Conservation (phyloP, 1,284 basidiomycete species). For the Austroboletus novae-zelandiae region DNA sequence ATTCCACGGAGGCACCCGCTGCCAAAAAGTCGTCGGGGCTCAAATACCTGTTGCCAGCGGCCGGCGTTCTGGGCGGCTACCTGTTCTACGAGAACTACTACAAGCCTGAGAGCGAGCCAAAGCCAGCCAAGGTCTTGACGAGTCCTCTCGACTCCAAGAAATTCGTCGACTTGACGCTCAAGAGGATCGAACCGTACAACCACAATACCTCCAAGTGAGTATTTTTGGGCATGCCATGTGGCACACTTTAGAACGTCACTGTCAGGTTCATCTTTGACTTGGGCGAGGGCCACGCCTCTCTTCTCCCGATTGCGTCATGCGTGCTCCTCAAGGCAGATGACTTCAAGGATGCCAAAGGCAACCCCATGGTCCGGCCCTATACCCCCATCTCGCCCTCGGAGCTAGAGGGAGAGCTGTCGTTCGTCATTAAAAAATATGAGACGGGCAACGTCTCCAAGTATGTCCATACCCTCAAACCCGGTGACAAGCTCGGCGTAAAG, state of each 20-base stretch:
- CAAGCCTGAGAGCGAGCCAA: slow-evolving; percentile 32
- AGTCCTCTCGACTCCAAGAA: slow-evolving; percentile 72
- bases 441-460: slow-evolving; percentile 79
- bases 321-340: slow-evolving; percentile 61
- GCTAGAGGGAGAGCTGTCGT: slow-evolving; percentile 69
- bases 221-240: background rate
- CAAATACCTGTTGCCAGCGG: slow-evolving; percentile 37
- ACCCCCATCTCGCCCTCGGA: slow-evolving; percentile 80
- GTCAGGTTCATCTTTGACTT: slow-evolving; percentile 82
- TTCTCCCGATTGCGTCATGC: slow-evolving; percentile 75
- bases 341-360: slow-evolving; percentile 78
- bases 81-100: slow-evolving; percentile 23
- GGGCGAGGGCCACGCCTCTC: slow-evolving; percentile 76
- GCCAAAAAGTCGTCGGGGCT: slow-evolving; percentile 41
- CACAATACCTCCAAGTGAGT: slow-evolving; percentile 78
- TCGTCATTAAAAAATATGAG: slow-evolving; percentile 88
- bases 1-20: slow-evolving; percentile 46
- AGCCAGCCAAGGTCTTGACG: slow-evolving; percentile 46
- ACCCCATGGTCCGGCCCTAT: slow-evolving; percentile 87
- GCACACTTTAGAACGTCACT: background rate
- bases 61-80: slow-evolving; percentile 31
- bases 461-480: slow-evolving; percentile 69
- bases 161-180: slow-evolving; percentile 80
- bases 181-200: slow-evolving; percentile 87
- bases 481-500: slow-evolving; percentile 86